A percentile compares a stretch with the other conserved stretches of the same genome.
Conservation (phyloP, 148 eudicot genomes). For the Drosera capensis region DNA sequence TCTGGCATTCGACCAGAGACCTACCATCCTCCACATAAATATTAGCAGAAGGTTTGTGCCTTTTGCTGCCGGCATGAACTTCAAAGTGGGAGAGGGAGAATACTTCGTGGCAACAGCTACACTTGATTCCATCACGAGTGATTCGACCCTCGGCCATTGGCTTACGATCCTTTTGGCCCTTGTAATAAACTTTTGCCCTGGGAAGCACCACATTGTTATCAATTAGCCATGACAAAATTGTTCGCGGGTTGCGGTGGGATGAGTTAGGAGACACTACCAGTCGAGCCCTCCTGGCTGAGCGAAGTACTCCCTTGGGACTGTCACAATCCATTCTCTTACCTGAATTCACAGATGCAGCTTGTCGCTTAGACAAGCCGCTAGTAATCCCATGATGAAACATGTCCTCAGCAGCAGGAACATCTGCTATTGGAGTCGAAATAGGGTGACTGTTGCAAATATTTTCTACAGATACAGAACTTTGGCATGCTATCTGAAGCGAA, state of each 20-base stretch:
- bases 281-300: slow-evolving; percentile 52
- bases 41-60: slow-evolving; percentile 45
- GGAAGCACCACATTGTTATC: slow-evolving; percentile 48
- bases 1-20: slow-evolving; percentile 64
- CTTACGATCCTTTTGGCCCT: slow-evolving; percentile 10
- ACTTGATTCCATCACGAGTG: slow-evolving; percentile 59
- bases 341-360: slow-evolving; percentile 9
- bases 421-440: slow-evolving; percentile 7
- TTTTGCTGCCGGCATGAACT: slow-evolving; percentile 57
- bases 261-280: slow-evolving; percentile 16
- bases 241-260: slow-evolving; percentile 31
- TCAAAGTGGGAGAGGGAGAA: slow-evolving; percentile 52
- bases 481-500: slow-evolving; percentile 37
- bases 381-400: too few species aligned
- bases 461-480: slow-evolving; percentile 20
- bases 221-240: slow-evolving; percentile 68
- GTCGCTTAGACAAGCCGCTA: slow-evolving; percentile 16
- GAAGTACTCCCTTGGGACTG: slow-evolving; percentile 17
- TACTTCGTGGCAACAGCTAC: slow-evolving; percentile 48
- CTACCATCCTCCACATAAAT: slow-evolving; percentile 65
- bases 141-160: slow-evolving; percentile 39
- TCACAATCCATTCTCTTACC: slow-evolving; percentile 11
- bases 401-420: slow-evolving; percentile 5
- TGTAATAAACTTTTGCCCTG: slow-evolving; percentile 46
- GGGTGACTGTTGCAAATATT: slow-evolving; percentile 2